Percentiles rank a stretch among this genome's conserved stretches.
Conservation (phyloP, 2,329 filamentous ascomycete genomes). For the Hypoxylon sp. region DNA sequence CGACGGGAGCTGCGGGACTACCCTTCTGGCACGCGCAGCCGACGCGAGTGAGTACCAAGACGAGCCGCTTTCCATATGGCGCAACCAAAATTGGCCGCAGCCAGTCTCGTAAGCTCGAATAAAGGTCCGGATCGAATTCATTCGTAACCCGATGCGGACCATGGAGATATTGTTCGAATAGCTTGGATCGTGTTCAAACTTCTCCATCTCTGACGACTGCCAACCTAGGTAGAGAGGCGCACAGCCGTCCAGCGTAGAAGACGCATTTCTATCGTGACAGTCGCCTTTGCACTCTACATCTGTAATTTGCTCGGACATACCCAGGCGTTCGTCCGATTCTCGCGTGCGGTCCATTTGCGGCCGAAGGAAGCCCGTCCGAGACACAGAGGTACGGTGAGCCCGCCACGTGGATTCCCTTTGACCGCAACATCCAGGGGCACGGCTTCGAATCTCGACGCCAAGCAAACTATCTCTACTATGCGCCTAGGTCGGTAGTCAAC, state of each 20-base stretch:
- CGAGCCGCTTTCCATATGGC: neutral
- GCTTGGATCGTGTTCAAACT: neutral
- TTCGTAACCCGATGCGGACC: neutral
- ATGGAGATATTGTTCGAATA: neutral
- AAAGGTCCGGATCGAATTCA: neutral
- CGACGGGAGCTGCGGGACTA: slow-evolving; percentile 20
- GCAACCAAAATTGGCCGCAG: neutral
- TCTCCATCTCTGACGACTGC: neutral
- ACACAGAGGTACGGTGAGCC: neutral
- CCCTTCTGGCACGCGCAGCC: slow-evolving; percentile 11
- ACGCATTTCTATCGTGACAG: neutral
- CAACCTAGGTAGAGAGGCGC: neutral
- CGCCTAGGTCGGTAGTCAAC: too few species aligned
- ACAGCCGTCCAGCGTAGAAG: neutral
- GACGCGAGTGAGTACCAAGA: slow-evolving; percentile 11
- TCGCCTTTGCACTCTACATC: neutral
- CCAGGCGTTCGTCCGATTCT: neutral
- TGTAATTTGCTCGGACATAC: neutral
- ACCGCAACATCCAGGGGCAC: neutral
- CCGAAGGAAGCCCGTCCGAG: neutral
- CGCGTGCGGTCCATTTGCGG: neutral
- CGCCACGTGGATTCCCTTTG: slow-evolving; percentile 1
- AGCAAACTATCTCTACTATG: slow-evolving; percentile 7
- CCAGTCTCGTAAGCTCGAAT: neutral
- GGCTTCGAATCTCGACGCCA: neutral